Evolutionary conservation across 164 flowering plant species (phyloP).

Genomic region (Aristolochia californica): DNA sequence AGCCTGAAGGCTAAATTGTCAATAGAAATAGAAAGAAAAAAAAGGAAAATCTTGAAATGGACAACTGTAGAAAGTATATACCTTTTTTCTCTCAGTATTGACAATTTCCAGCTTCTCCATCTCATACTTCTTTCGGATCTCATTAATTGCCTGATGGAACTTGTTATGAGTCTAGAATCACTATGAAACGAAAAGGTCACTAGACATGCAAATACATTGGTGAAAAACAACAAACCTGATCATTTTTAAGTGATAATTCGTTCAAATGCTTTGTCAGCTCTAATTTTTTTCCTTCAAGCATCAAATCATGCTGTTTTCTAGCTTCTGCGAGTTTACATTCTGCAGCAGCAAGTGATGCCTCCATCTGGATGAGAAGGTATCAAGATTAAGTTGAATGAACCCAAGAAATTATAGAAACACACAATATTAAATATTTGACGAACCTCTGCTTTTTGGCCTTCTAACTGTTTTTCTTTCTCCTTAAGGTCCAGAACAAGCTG

Average conservation of each 20-base stretch:
- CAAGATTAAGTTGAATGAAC: not conserved
- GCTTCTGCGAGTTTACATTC: conserved; percentile 67
- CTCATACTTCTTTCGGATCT: conserved; percentile 82
- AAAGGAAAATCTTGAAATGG: conserved; percentile 5
- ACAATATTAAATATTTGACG: not conserved
- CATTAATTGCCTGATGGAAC: conserved; percentile 76
- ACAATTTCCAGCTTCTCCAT: conserved; percentile 75
- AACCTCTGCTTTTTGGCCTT: conserved; percentile 63
- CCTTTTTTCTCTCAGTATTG: conserved; percentile 82
- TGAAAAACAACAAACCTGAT: conserved; percentile 44
- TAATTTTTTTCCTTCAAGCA: conserved; percentile 76
- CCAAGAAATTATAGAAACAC: too few relatives aligned
- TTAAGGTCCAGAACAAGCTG: conserved; percentile 32
- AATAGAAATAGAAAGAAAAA: conserved; percentile 5
- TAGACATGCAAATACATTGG: not conserved
- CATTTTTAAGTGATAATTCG: conserved; percentile 92
- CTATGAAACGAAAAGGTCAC: not conserved
- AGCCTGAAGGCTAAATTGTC: conserved; percentile 35
- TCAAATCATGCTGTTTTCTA: conserved; percentile 63
- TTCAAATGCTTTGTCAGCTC: conserved; percentile 87
- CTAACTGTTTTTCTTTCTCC: conserved; percentile 49
- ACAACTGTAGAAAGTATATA: conserved; percentile 12
- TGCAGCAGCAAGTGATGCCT: conserved; percentile 38
- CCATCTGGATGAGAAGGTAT: conserved; percentile 36
- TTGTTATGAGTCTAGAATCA: conserved; percentile 11